Conservation (phyloP, 202 grass and related monocot species). For the Carex sylvatica region DNA sequence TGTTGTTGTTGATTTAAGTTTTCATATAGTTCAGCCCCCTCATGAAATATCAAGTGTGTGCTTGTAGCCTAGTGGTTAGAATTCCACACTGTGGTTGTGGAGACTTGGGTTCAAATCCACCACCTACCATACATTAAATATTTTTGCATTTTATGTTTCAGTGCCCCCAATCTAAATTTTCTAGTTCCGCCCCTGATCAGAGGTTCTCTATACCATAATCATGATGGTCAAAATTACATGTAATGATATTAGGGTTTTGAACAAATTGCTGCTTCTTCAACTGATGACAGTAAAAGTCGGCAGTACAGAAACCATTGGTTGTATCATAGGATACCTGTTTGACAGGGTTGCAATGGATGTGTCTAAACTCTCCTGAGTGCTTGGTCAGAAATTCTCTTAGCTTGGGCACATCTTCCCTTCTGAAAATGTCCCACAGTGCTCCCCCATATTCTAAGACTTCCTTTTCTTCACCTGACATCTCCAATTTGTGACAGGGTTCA, state of each 20-base stretch:
- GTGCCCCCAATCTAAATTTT: too few species aligned
- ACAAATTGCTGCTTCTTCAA: background rate
- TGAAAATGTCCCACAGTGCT: constrained; percentile 84
- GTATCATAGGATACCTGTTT: constrained; percentile 42
- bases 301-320: background rate
- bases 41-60: too few species aligned
- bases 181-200: too few species aligned
- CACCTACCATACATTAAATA: too few species aligned
- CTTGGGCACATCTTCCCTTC: constrained; percentile 64
- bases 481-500: background rate
- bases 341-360: constrained; percentile 45
- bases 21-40: too few species aligned
- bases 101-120: too few species aligned
- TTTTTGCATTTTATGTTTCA: too few species aligned
- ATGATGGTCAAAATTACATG: background rate
- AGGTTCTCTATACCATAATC: background rate
- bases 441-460: constrained; percentile 38
- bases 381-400: constrained; percentile 61
- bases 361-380: constrained; percentile 58
- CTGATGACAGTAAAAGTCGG: background rate
- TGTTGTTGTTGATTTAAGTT: too few species aligned
- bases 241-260: background rate
- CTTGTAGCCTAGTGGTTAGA: too few species aligned
- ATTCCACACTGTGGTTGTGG: too few species aligned
- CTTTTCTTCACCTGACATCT: constrained; percentile 8